Conservation (phyloP, 768 basidiomycete species). For the Boletellus ananiceps region DNA sequence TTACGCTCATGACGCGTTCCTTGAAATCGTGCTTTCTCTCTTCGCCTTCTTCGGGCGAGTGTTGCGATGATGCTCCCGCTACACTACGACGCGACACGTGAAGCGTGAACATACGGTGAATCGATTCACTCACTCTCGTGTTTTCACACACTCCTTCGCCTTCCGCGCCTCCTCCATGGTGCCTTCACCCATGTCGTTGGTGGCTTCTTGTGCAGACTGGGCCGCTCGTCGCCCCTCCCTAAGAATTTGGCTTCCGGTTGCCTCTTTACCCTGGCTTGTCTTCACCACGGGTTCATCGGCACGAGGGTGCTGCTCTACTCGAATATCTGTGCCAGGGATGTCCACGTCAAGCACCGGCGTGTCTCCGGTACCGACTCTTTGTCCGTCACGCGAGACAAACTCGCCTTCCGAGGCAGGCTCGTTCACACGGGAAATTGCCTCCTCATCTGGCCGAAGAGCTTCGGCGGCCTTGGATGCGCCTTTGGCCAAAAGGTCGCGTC, state of each 20-base stretch:
- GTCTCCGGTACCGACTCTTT: slow-evolving; percentile 39
- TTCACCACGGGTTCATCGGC: slow-evolving; percentile 38
- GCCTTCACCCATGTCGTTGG: slow-evolving; percentile 1
- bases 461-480: slow-evolving; percentile 68
- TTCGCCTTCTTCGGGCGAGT: slow-evolving; percentile 28
- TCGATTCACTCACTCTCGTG: slow-evolving; percentile 13
- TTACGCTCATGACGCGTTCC: slow-evolving; percentile 28
- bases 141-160: background rate
- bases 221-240: slow-evolving; percentile 15
- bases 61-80: slow-evolving; percentile 14
- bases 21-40: slow-evolving; percentile 35
- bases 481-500: slow-evolving; percentile 79
- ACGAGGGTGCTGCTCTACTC: slow-evolving; percentile 47
- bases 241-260: slow-evolving; percentile 23
- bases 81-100: slow-evolving; percentile 16
- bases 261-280: slow-evolving; percentile 33
- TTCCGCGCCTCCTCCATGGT: slow-evolving; percentile 10
- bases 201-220: slow-evolving; percentile 9
- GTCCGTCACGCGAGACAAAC: slow-evolving; percentile 49
- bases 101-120: background rate
- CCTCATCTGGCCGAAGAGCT: slow-evolving; percentile 59
- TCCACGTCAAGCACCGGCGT: slow-evolving; percentile 45
- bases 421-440: slow-evolving; percentile 60
- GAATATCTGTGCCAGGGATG: slow-evolving; percentile 42
- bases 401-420: slow-evolving; percentile 63